Percentiles rank a stretch among this genome's conserved stretches.
Evolutionary conservation across 306 rosid species (phyloP).

Genomic region (Notholithocarpus densiflorus): DNA sequence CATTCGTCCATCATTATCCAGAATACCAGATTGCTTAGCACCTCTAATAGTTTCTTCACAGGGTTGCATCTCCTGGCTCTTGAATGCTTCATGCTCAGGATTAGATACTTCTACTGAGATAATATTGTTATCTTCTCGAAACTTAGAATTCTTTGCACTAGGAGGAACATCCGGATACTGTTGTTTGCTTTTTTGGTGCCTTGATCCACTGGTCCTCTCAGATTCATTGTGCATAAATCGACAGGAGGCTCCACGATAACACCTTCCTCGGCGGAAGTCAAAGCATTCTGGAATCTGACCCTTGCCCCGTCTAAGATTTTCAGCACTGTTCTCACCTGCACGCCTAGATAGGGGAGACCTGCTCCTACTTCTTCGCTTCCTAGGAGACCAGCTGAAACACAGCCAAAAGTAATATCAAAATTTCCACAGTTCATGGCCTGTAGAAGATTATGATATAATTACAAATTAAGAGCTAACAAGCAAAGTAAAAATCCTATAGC

Average conservation of each 20-base stretch:
- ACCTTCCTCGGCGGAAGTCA: conserved; percentile 71
- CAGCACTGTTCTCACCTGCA: conserved; percentile 48
- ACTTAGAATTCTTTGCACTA: conserved; percentile 30
- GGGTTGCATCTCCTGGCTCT: conserved; percentile 38
- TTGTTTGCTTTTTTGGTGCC: conserved; percentile 51
- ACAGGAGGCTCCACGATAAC: conserved; percentile 80
- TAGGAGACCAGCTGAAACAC: conserved; percentile 73
- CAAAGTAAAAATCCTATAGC: conserved; percentile 15
- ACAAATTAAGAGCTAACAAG: background rate
- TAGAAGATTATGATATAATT: background rate
- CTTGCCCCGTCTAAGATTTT: conserved; percentile 56
- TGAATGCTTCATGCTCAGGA: conserved; percentile 38
- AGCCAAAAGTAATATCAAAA: conserved; percentile 24
- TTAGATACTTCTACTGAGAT: conserved; percentile 32
- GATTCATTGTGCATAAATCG: conserved; percentile 69
- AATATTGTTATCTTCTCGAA: conserved; percentile 31
- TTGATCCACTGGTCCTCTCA: conserved; percentile 56
- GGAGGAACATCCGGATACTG: conserved; percentile 40
- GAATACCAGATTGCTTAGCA: conserved; percentile 23
- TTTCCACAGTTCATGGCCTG: conserved; percentile 4
- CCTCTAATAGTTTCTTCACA: conserved; percentile 29
- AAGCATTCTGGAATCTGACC: conserved; percentile 54
- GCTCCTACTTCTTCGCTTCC: conserved; percentile 74
- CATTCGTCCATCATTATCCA: conserved; percentile 22
- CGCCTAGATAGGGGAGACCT: conserved; percentile 77